A percentile compares a stretch with the other conserved stretches of the same genome.
phyloP scores from a whole-genome alignment of 306 rosid genomes.

The Albizia julibrissin region DNA sequence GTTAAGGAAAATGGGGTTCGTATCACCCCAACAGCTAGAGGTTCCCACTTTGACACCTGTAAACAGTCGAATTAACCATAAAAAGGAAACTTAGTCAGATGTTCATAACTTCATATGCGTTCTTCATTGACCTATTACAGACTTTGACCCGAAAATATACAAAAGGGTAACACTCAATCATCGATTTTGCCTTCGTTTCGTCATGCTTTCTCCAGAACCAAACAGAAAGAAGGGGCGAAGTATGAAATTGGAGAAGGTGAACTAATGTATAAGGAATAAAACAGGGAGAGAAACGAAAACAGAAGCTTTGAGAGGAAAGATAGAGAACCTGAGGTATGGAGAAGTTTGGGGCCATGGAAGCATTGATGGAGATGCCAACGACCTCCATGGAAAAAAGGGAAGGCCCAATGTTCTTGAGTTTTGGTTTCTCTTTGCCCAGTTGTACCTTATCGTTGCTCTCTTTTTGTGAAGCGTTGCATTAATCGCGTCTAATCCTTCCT shows the following conservation, averaged over 20 bases:
- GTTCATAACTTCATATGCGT: background rate
- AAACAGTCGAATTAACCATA: conserved; percentile 11
- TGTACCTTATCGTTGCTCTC: conserved; percentile 32
- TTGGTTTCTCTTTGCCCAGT: background rate
- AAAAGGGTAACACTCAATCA: conserved; percentile 12
- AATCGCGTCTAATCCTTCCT: background rate
- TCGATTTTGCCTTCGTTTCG: background rate
- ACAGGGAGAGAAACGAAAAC: background rate
- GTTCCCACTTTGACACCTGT: conserved; percentile 52
- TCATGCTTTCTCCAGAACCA: background rate
- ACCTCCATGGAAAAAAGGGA: conserved; percentile 57
- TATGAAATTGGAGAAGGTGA: background rate
- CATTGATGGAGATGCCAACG: conserved; percentile 46
- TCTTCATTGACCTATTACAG: background rate
- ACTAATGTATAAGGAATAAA: background rate
- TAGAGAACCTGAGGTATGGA: conserved; percentile 45
- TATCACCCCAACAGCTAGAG: conserved; percentile 30
- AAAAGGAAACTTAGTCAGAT: background rate
- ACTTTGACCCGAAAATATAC: background rate
- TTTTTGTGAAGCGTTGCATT: background rate
- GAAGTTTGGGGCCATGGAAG: conserved; percentile 34
- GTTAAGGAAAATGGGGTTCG: conserved; percentile 32
- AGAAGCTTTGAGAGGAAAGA: background rate
- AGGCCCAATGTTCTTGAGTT: background rate
- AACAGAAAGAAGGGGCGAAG: conserved; percentile 16